These are phyloP conservation scores for Diatrype stigma DNA, from an alignment of 2,329 filamentous ascomycete genomes.

Conservation along the genomic window DNA sequence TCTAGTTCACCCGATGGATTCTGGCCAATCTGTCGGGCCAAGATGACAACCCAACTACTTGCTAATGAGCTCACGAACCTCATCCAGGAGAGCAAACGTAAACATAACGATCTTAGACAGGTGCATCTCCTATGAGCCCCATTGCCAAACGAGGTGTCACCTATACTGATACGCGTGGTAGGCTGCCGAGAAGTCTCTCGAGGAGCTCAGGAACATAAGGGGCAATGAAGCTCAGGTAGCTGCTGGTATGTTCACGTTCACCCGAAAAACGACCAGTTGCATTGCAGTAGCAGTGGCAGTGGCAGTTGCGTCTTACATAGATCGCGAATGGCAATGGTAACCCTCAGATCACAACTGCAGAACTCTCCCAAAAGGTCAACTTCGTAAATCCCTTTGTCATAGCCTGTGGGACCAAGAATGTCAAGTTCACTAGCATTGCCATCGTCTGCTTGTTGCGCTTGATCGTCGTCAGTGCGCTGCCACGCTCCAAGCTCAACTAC, in stretches of 20 bases:
- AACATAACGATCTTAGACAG: constrained; percentile 84
- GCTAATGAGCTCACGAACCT: constrained; percentile 84
- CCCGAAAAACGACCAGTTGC: not conserved
- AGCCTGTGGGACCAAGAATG: constrained; percentile 84
- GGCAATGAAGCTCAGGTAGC: constrained; percentile 72
- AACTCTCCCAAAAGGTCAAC: constrained; percentile 73
- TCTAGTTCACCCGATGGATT: constrained; percentile 17
- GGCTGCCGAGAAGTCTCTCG: constrained; percentile 90
- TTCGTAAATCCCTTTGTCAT: constrained; percentile 94
- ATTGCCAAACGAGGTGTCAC: not conserved
- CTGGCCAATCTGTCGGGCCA: constrained; percentile 28
- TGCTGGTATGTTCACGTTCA: constrained; percentile 49
- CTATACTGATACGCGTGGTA: constrained; percentile 29
- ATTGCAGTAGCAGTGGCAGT: too few relatives aligned
- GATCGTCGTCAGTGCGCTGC: constrained; percentile 75
- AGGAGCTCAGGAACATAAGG: constrained; percentile 76
- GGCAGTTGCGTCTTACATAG: too few relatives aligned
- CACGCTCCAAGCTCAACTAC: constrained; percentile 74
- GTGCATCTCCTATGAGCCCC: constrained; percentile 38
- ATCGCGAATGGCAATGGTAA: not conserved
- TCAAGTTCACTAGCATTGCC: constrained; percentile 83
- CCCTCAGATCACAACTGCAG: constrained; percentile 42
- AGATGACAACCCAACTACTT: constrained; percentile 88
- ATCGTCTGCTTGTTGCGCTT: constrained; percentile 86
- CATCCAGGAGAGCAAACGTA: constrained; percentile 93